Percentiles rank a stretch among this genome's conserved stretches.
phyloP scores from a whole-genome alignment of 768 basidiomycete genomes.

The Chlorophyllum brunneum region DNA sequence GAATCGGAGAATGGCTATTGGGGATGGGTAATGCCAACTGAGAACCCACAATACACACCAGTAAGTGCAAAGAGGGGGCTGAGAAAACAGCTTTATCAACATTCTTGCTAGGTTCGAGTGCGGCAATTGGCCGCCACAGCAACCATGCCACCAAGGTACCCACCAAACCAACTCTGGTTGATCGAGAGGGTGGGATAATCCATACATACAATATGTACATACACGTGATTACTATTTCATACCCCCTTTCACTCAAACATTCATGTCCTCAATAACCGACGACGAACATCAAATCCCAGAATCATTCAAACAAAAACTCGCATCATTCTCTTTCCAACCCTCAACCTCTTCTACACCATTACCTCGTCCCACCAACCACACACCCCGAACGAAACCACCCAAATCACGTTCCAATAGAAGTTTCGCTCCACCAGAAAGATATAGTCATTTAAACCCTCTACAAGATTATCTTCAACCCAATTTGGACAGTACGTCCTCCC shows the following conservation, averaged over 20 bases:
- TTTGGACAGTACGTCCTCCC: conserved; percentile 49
- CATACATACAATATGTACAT: too few relatives aligned
- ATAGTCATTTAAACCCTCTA: conserved; percentile 46
- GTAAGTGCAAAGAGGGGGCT: not conserved
- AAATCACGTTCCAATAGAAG: conserved; percentile 28
- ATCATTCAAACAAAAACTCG: not conserved
- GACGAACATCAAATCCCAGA: too few relatives aligned
- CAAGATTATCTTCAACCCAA: conserved; percentile 43
- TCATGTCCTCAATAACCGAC: too few relatives aligned
- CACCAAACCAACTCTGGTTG: conserved; percentile 6
- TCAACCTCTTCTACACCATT: too few relatives aligned
- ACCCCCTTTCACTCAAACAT: too few relatives aligned
- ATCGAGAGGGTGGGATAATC: conserved; percentile 6
- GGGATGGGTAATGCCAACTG: conserved; percentile 11
- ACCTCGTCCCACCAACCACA: not conserved
- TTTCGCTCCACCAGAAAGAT: conserved; percentile 48
- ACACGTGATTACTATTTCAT: too few relatives aligned
- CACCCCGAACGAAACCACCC: not conserved
- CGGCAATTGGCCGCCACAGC: not conserved
- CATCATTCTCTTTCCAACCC: not conserved
- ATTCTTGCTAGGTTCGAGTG: not conserved
- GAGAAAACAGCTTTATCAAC: not conserved
- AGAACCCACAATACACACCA: conserved; percentile 2
- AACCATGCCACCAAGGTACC: conserved; percentile 1
- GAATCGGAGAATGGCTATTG: conserved; percentile 11